A percentile compares a stretch with the other conserved stretches of the same genome.
phyloP scores from a whole-genome alignment of 768 basidiomycete genomes.

The Xanthoconium stramineum region DNA sequence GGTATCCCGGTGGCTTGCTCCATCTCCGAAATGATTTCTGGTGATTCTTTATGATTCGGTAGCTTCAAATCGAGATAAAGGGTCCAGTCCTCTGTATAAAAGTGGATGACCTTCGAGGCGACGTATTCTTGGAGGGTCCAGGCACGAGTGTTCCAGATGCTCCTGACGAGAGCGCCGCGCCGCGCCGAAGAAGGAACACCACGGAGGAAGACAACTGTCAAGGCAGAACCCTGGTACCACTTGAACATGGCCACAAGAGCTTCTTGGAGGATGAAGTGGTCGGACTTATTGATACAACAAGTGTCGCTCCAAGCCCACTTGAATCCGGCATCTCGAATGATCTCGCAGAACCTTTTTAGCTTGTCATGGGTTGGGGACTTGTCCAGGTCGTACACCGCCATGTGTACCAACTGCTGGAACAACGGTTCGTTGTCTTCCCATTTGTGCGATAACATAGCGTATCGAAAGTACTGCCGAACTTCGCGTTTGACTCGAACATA shows the following conservation, averaged over 20 bases:
- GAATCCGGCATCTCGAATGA: neutral
- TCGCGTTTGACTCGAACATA: neutral
- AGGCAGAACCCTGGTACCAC: neutral
- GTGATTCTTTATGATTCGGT: neutral
- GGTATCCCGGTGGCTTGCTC: neutral
- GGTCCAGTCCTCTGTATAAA: neutral
- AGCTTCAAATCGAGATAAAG: neutral
- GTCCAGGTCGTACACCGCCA: neutral
- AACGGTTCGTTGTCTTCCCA: neutral
- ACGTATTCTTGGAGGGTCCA: neutral
- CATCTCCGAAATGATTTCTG: slow-evolving; percentile 5
- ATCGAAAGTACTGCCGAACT: neutral
- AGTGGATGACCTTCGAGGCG: neutral
- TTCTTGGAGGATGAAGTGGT: neutral
- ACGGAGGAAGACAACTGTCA: neutral
- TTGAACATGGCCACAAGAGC: neutral
- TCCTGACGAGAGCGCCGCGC: neutral
- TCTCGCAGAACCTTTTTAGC: neutral
- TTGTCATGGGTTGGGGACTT: neutral
- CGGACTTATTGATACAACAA: neutral
- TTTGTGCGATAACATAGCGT: neutral
- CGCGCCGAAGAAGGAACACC: neutral
- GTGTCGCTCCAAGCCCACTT: neutral
- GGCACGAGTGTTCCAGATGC: neutral
- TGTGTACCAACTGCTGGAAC: neutral